A percentile compares a stretch with the other conserved stretches of the same genome.
These are phyloP conservation scores for Populus davidiana DNA, from an alignment of 345 rosid species.

Conservation along the genomic window DNA sequence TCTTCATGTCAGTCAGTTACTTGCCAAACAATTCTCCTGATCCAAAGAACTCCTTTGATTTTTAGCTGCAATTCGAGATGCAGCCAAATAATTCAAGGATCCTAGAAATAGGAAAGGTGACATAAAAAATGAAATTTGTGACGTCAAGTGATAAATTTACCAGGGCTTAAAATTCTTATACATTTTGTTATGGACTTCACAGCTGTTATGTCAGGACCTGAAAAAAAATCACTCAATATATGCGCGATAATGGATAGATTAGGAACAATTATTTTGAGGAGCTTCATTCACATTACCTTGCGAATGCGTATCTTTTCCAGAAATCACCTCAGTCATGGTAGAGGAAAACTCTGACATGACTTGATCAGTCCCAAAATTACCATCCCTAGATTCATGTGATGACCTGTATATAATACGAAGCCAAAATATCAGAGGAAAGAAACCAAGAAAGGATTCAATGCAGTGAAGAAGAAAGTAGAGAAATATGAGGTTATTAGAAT, in stretches of 20 bases:
- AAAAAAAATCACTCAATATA: conserved; percentile 8
- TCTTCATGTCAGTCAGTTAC: conserved; percentile 24
- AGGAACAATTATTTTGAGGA: conserved; percentile 2
- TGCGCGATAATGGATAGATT: background rate
- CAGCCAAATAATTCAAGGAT: background rate
- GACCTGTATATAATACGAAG: conserved; percentile 28
- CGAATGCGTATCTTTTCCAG: conserved; percentile 32
- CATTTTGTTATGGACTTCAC: conserved; percentile 63
- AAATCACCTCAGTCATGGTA: conserved; percentile 37
- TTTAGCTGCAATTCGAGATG: conserved; percentile 44
- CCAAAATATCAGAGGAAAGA: conserved; percentile 10
- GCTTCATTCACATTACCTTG: conserved; percentile 33
- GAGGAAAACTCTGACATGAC: conserved; percentile 49
- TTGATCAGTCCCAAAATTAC: conserved; percentile 33
- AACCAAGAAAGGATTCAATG: background rate
- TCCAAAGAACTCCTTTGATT: conserved; percentile 21
- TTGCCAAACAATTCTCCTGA: conserved; percentile 23
- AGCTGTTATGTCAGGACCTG: conserved; percentile 56
- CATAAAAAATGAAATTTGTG: background rate
- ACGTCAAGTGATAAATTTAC: conserved; percentile 30
- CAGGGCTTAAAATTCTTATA: conserved; percentile 62
- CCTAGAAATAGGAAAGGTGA: background rate
- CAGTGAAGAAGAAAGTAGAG: background rate
- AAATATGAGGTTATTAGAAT: background rate
- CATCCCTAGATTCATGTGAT: conserved; percentile 46